Base-by-base conservation (phyloP, 441 rosid species). In the Arabidopsis lyrata region DNA sequence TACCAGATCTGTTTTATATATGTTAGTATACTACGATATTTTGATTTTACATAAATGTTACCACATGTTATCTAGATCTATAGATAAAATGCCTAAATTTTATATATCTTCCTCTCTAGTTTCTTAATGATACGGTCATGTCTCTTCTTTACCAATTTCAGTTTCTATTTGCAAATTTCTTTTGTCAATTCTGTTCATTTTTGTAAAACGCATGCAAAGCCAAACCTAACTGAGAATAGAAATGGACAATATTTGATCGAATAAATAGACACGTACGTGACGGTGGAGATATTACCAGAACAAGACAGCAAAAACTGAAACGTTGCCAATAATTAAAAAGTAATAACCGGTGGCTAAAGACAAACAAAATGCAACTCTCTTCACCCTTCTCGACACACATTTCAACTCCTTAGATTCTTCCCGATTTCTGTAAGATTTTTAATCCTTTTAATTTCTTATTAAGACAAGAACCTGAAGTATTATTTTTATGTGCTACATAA, bases 371-470 rank as follows among this genome's bases (percentile, higher is more conserved):
- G 66, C 72, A 24, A 20, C 5, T 64, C 52, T 48, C 61, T 48
- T 29, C 27, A 18, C 62, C 41, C 35, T 53, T 66, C 61, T 66
- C 15, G 36, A 49, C 73, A 66, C 66, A 66, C 64, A 55, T 54
- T 36, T 54, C 65, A 73, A 64, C 41, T 55, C 36, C 22, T 63
- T 54, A 63, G 54, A 53, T 72, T 63, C 63, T 63, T 72, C 56
- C 55, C 18, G 22, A 56, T 63, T 53, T 72, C 47, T 63, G 55
- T 52, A 52, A 50, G 16, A 9, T 29, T 50, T 58, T 35, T 11
- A 10, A 24, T 38, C 14, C 8, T 15, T 18, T 48, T 34, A 0
- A 3, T 29, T 29, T 70, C 8, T 29, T 12, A 12, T 63, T 18
- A 15, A 36, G 47, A 31, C 54, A 18, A 34, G 47, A 42, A 4